Conservation (phyloP, 1,284 basidiomycete genomes). For the Ustilago curta region DNA sequence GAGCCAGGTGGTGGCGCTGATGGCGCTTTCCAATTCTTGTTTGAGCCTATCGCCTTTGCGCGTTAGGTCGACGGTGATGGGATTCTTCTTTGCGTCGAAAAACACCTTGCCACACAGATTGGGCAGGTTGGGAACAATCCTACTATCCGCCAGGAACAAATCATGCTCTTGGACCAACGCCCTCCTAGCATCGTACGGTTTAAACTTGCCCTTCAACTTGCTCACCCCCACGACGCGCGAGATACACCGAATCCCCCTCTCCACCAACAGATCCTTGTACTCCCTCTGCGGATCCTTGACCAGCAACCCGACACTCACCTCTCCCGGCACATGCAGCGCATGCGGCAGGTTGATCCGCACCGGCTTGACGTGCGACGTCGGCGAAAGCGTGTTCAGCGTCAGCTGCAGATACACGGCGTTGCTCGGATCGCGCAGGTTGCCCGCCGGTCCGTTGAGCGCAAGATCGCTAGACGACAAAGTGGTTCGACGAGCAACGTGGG, state of each 20-base stretch:
- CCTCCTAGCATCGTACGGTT: constrained; percentile 84
- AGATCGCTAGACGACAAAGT: constrained; percentile 20
- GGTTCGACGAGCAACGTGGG: constrained; percentile 41
- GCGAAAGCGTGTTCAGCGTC: constrained; percentile 56
- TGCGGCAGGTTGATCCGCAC: constrained; percentile 71
- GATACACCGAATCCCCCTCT: constrained; percentile 85
- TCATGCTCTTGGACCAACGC: constrained; percentile 88
- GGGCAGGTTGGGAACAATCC: constrained; percentile 87
- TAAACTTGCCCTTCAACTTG: constrained; percentile 69
- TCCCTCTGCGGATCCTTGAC: constrained; percentile 94
- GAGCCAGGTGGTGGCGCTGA: constrained; percentile 92
- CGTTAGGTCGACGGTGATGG: constrained; percentile 85
- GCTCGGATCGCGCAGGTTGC: constrained; percentile 42
- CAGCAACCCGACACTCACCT: constrained; percentile 85
- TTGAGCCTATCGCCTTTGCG: constrained; percentile 82
- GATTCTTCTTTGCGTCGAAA: constrained; percentile 95
- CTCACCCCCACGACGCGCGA: constrained; percentile 87
- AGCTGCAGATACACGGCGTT: constrained; percentile 62
- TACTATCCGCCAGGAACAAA: constrained; percentile 91
- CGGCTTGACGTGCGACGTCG: constrained; percentile 57
- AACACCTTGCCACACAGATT: constrained; percentile 88
- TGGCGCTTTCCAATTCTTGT: constrained; percentile 86
- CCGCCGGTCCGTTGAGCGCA: constrained; percentile 53
- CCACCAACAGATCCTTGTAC: constrained; percentile 90
- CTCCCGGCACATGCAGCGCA: constrained; percentile 83